Conservation (phyloP, 2,329 filamentous ascomycete species). For the Tolypocladium nubicola region DNA sequence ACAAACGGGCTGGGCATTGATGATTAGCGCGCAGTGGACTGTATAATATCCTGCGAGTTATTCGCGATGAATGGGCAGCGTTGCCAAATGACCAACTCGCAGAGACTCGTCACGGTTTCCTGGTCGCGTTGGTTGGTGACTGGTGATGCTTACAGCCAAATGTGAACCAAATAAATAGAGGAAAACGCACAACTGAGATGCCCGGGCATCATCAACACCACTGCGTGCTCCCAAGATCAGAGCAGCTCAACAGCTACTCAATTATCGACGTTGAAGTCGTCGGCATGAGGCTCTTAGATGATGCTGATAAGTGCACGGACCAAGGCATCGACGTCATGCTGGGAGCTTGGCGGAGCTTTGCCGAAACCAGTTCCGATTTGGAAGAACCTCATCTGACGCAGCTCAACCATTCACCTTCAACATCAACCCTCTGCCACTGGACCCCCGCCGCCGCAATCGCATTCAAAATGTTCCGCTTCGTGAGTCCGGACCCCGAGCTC, state of each 20-base stretch:
- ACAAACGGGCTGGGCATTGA: neutral
- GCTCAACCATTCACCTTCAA: neutral
- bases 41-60: neutral
- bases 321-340: neutral
- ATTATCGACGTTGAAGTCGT: neutral
- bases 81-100: no score
- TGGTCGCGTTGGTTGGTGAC: no score
- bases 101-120: no score
- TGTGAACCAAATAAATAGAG: no score
- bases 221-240: neutral
- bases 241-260: no score
- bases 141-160: no score
- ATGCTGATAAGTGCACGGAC: neutral
- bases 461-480: conserved; percentile 13
- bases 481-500: conserved; percentile 2
- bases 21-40: neutral
- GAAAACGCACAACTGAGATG: neutral
- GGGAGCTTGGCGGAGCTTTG: neutral
- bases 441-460: neutral
- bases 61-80: no score
- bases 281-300: neutral
- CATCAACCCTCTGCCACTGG: neutral
- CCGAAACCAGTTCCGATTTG: neutral
- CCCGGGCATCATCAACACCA: neutral
- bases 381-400: neutral